Evolutionary conservation across 2,329 filamentous ascomycete species (phyloP).

Genomic region (Aureobasidium zeae): DNA sequence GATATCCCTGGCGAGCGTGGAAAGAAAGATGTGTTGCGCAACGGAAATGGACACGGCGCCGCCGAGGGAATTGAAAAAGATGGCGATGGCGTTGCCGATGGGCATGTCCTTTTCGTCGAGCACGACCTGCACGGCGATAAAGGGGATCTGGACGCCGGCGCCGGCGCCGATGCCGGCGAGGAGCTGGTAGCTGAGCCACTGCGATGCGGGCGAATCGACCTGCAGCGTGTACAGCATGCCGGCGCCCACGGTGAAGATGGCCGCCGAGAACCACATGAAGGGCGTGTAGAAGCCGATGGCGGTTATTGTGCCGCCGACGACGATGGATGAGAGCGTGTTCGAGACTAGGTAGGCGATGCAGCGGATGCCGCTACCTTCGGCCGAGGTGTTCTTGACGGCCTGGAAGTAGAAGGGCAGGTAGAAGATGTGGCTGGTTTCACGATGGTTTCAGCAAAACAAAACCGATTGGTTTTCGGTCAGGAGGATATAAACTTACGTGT

Average conservation of each 20-base stretch:
- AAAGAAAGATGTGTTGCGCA: conserved; percentile 37
- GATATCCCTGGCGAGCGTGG: conserved; percentile 49
- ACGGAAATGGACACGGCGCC: conserved; percentile 27
- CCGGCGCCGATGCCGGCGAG: conserved; percentile 42
- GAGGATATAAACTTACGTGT: conserved; percentile 22
- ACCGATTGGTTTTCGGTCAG: background rate
- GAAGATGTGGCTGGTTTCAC: conserved; percentile 29
- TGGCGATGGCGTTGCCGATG: conserved; percentile 25
- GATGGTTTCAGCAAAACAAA: background rate
- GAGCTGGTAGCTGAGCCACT: conserved; percentile 48
- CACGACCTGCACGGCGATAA: conserved; percentile 37
- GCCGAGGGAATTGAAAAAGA: conserved; percentile 28
- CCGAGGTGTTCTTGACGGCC: conserved; percentile 22
- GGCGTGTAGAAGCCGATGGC: conserved; percentile 21
- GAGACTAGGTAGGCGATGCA: conserved; percentile 40
- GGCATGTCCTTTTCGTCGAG: conserved; percentile 43
- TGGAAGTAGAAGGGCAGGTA: conserved; percentile 28
- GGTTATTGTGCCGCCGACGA: conserved; percentile 21
- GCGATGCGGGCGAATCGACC: conserved; percentile 31
- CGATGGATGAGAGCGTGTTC: conserved; percentile 18
- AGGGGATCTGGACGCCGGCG: conserved; percentile 40
- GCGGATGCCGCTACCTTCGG: conserved; percentile 33
- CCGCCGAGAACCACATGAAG: conserved; percentile 18
- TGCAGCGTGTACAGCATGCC: conserved; percentile 29
- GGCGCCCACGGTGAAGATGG: conserved; percentile 21